These are phyloP conservation scores for Anethum foeniculum DNA, from an alignment of 140 eudicot genomes.

Conservation along the genomic window DNA sequence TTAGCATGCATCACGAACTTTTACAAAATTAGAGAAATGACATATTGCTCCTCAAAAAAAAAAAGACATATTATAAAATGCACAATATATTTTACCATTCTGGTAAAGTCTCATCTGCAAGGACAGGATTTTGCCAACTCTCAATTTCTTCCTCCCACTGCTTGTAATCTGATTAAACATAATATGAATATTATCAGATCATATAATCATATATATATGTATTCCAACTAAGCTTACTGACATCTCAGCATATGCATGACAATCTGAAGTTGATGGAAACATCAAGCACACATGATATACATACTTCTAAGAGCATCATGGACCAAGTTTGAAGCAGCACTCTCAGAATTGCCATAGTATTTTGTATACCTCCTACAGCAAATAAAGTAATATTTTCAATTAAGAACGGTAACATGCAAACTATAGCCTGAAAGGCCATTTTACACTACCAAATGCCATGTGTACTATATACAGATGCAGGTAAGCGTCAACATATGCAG, in stretches of 20 bases:
- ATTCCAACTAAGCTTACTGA: not conserved
- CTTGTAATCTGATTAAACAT: constrained; percentile 56
- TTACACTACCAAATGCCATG: not conserved
- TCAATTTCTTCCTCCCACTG: constrained; percentile 87
- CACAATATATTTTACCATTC: constrained; percentile 47
- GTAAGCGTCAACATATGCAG: not conserved
- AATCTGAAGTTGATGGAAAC: not conserved
- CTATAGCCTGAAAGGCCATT: not conserved
- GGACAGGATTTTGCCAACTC: constrained; percentile 73
- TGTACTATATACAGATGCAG: not conserved
- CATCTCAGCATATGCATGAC: not conserved
- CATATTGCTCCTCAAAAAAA: too few species aligned
- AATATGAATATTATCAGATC: not conserved
- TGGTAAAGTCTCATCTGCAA: constrained; percentile 51
- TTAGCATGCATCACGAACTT: not conserved
- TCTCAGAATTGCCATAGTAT: constrained; percentile 75
- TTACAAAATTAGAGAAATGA: not conserved
- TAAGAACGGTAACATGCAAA: not conserved
- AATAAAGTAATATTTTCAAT: not conserved
- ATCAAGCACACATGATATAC: constrained; percentile 1
- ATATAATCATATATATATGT: not conserved
- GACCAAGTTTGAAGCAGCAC: constrained; percentile 69
- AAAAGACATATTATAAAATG: too few species aligned
- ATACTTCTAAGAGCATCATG: constrained; percentile 87
- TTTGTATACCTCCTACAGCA: constrained; percentile 74